Conservation (phyloP, 331 rosid genomes). For the Acacia concinna region DNA sequence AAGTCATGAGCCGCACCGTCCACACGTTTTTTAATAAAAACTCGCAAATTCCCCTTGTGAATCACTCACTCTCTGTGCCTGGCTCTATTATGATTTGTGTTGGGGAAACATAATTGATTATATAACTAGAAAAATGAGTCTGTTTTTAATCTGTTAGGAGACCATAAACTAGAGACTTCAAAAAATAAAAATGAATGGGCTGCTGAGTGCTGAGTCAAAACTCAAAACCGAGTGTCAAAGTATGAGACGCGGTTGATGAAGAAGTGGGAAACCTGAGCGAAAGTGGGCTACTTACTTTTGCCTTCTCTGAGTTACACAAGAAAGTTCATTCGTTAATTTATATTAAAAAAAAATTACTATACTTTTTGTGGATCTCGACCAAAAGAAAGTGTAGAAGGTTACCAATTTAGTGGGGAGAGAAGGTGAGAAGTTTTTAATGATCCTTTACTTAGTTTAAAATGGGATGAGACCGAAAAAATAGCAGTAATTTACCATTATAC, state of each 20-base stretch:
- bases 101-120: neutral
- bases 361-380: too few relatives aligned
- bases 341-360: too few relatives aligned
- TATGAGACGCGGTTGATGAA: slow-evolving; percentile 38
- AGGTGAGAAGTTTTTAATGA: too few relatives aligned
- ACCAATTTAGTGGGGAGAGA: too few relatives aligned
- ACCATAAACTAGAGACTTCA: neutral
- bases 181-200: neutral
- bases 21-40: slow-evolving; percentile 49
- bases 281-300: neutral
- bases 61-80: neutral
- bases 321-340: neutral
- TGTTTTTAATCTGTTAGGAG: neutral
- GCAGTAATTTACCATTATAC: too few relatives aligned
- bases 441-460: too few relatives aligned
- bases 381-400: too few relatives aligned
- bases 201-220: slow-evolving; percentile 49
- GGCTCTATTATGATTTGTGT: neutral
- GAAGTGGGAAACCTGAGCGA: slow-evolving; percentile 19
- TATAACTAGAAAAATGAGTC: neutral
- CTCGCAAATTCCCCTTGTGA: slow-evolving; percentile 26
- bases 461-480: too few relatives aligned
- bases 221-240: slow-evolving; percentile 32
- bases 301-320: neutral
- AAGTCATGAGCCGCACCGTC: slow-evolving; percentile 56